These are phyloP conservation scores for Colletotrichum lentis DNA, from an alignment of 2,329 filamentous ascomycete genomes.

Conservation along the genomic window DNA sequence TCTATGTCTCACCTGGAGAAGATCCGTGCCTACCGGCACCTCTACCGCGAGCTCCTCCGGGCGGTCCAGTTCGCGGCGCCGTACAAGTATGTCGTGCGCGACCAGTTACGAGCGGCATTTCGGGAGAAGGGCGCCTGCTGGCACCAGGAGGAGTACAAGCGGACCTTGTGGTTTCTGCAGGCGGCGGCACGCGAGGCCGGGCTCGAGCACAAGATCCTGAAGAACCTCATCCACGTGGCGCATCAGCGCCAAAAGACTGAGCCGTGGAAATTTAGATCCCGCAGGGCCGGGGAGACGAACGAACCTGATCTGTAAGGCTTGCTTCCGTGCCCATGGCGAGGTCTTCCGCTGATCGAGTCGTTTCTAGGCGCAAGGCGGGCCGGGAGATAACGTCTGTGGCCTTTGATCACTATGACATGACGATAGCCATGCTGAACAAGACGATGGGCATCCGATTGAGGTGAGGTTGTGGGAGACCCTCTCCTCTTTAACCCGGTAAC, in stretches of 20 bases:
- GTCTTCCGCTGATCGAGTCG: not conserved
- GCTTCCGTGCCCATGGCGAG: not conserved
- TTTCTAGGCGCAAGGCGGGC: not conserved
- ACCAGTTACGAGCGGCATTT: constrained; percentile 68
- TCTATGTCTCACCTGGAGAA: constrained; percentile 55
- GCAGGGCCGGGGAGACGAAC: constrained; percentile 10
- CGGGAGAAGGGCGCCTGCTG: constrained; percentile 56
- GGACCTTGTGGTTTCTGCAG: constrained; percentile 75
- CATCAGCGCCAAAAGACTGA: constrained; percentile 46
- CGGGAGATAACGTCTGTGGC: constrained; percentile 44
- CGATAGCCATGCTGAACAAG: constrained; percentile 76
- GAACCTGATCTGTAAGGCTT: constrained; percentile 39
- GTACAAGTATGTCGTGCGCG: constrained; percentile 68
- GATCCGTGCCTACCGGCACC: constrained; percentile 71
- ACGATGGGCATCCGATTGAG: constrained; percentile 73
- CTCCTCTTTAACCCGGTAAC: not conserved
- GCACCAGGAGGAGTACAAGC: constrained; percentile 62
- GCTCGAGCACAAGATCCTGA: constrained; percentile 76
- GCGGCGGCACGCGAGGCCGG: constrained; percentile 70
- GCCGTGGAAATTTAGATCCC: constrained; percentile 42
- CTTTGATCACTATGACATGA: constrained; percentile 72
- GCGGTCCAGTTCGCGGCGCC: constrained; percentile 78
- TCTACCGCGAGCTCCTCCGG: constrained; percentile 72
- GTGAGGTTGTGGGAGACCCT: constrained; percentile 43
- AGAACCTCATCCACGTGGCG: constrained; percentile 66